Evolutionary conservation across 2,329 filamentous ascomycete genomes (phyloP).

Genomic region (Knoxdaviesia proteae): DNA sequence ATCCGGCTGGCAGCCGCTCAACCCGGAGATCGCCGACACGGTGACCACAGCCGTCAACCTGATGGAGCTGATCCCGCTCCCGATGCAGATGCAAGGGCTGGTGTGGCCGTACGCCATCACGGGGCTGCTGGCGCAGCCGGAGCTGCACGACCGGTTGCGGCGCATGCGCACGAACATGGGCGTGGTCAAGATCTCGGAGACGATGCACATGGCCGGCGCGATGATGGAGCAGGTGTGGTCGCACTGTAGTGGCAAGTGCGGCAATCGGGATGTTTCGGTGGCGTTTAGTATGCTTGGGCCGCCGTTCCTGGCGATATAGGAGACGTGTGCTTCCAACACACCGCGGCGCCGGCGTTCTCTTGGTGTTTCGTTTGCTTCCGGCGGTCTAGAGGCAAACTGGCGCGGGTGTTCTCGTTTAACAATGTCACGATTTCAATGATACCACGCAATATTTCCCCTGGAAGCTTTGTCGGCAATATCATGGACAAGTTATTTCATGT

Average conservation of each 20-base stretch:
- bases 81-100: constrained; percentile 14
- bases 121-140: constrained; percentile 17
- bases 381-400: too few species aligned
- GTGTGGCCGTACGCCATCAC: constrained; percentile 21
- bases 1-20: constrained; percentile 27
- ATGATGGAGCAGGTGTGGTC: constrained; percentile 27
- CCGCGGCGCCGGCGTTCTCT: too few species aligned
- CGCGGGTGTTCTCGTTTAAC: too few species aligned
- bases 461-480: too few species aligned
- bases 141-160: constrained; percentile 21
- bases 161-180: constrained; percentile 19
- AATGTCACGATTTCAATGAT: too few species aligned
- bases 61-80: constrained; percentile 13
- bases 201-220: constrained; percentile 19
- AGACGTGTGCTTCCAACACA: too few species aligned
- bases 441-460: too few species aligned
- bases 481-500: too few species aligned
- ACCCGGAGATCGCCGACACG: constrained; percentile 16
- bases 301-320: constrained; percentile 2
- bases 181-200: constrained; percentile 22
- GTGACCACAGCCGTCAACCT: constrained; percentile 10
- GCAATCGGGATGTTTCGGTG: constrained; percentile 1
- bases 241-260: neutral
- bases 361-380: too few species aligned
- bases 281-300: constrained; percentile 2